phyloP scores from a whole-genome alignment of 2,329 filamentous ascomycete genomes.

The Colletotrichum lupini region DNA sequence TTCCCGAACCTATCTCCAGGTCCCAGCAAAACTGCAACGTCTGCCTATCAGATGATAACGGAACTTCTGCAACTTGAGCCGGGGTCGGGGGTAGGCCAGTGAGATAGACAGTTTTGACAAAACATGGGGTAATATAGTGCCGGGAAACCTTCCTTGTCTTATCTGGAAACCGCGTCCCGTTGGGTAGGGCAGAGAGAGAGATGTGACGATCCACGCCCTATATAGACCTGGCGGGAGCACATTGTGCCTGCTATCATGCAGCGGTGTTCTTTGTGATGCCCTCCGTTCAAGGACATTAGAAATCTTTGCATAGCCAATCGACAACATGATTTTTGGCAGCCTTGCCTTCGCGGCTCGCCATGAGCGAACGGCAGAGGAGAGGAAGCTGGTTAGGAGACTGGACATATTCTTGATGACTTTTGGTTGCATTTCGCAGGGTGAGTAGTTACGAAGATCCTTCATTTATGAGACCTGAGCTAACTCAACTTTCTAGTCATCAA shows the following conservation, averaged over 20 bases:
- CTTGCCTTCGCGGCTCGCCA: constrained; percentile 32
- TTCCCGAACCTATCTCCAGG: constrained; percentile 2
- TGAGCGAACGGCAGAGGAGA: constrained; percentile 31
- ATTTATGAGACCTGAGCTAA: constrained; percentile 3
- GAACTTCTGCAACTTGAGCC: neutral
- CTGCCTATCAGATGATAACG: neutral
- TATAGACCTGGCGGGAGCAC: neutral
- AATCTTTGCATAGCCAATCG: neutral
- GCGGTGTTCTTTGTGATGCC: neutral
- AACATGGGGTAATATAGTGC: neutral
- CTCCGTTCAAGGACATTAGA: neutral
- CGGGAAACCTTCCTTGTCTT: neutral
- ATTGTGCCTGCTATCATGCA: neutral
- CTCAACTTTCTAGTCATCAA: constrained; percentile 32
- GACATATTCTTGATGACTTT: constrained; percentile 38
- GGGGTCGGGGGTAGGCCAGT: neutral
- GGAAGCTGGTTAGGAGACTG: constrained; percentile 23
- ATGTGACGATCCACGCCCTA: neutral
- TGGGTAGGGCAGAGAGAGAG: neutral
- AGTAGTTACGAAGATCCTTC: neutral
- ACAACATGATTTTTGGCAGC: constrained; percentile 21
- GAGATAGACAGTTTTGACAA: neutral
- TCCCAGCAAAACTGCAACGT: neutral
- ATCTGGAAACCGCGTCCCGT: neutral
- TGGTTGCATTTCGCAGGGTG: constrained; percentile 37